A percentile compares a stretch with the other conserved stretches of the same genome.
Conservation (phyloP, 2,329 filamentous ascomycete genomes). For the Aureobasidium sp. region DNA sequence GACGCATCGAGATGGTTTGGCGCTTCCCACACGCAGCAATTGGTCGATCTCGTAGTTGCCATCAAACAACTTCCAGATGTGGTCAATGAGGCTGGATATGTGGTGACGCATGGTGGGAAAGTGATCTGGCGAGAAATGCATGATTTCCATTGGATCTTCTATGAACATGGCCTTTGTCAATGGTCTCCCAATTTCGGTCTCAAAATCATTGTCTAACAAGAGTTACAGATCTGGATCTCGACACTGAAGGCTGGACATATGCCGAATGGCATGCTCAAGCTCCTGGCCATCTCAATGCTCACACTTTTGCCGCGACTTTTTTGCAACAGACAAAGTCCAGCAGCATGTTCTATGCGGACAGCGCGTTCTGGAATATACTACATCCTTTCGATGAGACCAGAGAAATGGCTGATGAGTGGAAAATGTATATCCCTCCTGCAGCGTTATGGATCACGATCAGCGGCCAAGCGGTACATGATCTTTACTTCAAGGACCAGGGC, state of each 20-base stretch:
- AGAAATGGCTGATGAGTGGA: neutral
- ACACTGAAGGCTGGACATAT: neutral
- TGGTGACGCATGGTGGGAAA: neutral
- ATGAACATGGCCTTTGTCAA: neutral
- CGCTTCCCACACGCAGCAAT: neutral
- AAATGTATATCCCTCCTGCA: constrained; percentile 4
- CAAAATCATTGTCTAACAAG: neutral
- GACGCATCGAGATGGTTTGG: neutral
- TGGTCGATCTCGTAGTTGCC: neutral
- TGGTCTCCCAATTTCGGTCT: neutral
- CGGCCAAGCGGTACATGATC: neutral
- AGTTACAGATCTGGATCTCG: neutral
- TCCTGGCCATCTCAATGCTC: neutral
- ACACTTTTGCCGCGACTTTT: neutral
- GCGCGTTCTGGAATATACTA: neutral
- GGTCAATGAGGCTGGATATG: neutral
- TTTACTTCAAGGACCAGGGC: neutral
- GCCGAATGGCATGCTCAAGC: neutral
- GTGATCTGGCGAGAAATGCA: neutral
- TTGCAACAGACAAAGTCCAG: neutral
- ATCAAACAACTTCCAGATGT: neutral
- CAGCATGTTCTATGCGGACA: neutral
- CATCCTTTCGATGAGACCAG: neutral
- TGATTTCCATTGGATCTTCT: neutral
- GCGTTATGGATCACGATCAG: neutral